These are phyloP conservation scores for Eudorina sp. DNA, from an alignment of 139 green algal species.

Conservation along the genomic window DNA sequence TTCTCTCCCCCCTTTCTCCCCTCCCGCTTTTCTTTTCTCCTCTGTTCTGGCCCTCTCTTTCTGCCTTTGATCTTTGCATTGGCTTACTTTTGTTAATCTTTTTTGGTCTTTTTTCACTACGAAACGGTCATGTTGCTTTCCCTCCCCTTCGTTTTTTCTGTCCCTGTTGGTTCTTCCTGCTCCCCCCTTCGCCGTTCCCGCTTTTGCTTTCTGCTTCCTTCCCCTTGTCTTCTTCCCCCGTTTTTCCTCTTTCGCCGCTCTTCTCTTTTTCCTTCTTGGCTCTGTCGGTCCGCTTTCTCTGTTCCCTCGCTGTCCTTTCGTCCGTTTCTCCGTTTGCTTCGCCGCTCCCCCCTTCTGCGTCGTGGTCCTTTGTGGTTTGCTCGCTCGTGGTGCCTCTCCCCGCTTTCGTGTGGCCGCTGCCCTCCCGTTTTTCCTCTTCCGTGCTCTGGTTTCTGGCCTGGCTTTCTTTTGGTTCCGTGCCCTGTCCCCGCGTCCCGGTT, in stretches of 20 bases:
- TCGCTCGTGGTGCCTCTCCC: constrained; percentile 9
- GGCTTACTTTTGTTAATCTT: not conserved
- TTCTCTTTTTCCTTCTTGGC: not conserved
- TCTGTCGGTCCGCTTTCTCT: constrained; percentile 49
- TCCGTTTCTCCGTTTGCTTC: constrained; percentile 54
- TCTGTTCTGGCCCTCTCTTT: not conserved
- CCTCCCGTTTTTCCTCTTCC: constrained; percentile 35
- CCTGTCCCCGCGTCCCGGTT: constrained; percentile 39
- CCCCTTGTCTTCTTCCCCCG: not conserved
- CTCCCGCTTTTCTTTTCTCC: too few species aligned
- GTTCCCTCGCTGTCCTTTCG: constrained; percentile 45
- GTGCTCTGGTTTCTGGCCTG: constrained; percentile 40
- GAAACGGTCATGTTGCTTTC: not conserved
- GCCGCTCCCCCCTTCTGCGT: constrained; percentile 53
- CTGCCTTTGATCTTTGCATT: not conserved
- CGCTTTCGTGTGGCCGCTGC: constrained; percentile 45
- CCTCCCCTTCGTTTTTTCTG: constrained; percentile 1
- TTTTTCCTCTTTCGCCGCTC: not conserved
- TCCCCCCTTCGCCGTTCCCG: constrained; percentile 30
- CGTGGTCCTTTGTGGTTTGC: constrained; percentile 53
- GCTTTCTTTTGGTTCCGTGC: constrained; percentile 46
- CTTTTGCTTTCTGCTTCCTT: constrained; percentile 16
- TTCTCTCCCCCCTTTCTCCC: too few species aligned
- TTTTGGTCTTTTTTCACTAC: constrained; percentile 7
- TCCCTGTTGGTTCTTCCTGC: not conserved